These are phyloP conservation scores for Arabidopsis lyrata DNA, from an alignment of 441 rosid genomes.

Conservation along the genomic window DNA sequence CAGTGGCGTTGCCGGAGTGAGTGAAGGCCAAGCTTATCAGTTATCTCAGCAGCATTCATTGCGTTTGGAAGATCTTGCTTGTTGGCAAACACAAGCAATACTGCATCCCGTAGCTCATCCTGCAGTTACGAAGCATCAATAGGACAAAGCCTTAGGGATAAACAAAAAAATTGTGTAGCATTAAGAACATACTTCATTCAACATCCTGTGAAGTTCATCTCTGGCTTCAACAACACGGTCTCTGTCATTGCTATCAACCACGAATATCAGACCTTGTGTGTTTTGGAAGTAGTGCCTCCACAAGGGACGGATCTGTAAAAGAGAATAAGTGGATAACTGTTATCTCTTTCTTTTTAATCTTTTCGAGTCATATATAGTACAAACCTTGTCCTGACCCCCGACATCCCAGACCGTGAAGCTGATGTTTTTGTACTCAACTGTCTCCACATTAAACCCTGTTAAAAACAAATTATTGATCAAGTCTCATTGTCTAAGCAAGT, in stretches of 20 bases:
- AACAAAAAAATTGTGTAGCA: conserved; percentile 36
- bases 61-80: conserved; percentile 83
- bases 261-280: conserved; percentile 83
- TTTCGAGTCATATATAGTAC: not conserved
- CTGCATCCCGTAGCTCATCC: conserved; percentile 77
- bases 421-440: conserved; percentile 80
- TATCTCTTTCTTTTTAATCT: not conserved
- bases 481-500: not conserved
- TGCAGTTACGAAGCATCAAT: conserved; percentile 35
- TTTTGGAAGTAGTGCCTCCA: conserved; percentile 90
- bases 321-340: conserved; percentile 3
- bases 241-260: conserved; percentile 84
- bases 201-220: conserved; percentile 85
- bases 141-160: not conserved
- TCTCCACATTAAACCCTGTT: conserved; percentile 82
- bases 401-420: conserved; percentile 91
- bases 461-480: not conserved
- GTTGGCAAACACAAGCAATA: conserved; percentile 77
- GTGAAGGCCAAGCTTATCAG: conserved; percentile 79
- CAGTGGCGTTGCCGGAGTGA: conserved; percentile 78
- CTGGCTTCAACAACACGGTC: conserved; percentile 83
- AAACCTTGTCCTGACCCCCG: conserved; percentile 88
- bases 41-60: conserved; percentile 76
- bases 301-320: conserved; percentile 74
- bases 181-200: conserved; percentile 66